Percentiles rank a stretch among this genome's conserved stretches.
Evolutionary conservation across 768 basidiomycete species (phyloP).

Genomic region (Amanita inopinata): DNA sequence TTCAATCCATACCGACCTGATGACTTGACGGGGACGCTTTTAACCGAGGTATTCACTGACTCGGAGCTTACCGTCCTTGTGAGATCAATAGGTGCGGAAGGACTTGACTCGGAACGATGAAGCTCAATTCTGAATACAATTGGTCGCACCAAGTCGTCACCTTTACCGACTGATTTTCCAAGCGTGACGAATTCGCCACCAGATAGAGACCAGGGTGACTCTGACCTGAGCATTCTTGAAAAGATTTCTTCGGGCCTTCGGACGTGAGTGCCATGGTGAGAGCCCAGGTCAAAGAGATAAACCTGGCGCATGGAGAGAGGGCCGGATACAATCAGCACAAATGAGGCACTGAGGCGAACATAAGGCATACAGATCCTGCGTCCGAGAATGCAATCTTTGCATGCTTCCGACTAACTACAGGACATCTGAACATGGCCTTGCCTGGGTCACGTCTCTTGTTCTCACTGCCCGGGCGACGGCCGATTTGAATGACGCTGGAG

Average conservation of each 20-base stretch:
- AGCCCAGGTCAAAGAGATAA: slow-evolving; percentile 59
- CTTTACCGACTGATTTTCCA: slow-evolving; percentile 64
- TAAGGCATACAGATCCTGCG: slow-evolving; percentile 49
- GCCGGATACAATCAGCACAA: slow-evolving; percentile 3
- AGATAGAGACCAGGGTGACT: slow-evolving; percentile 43
- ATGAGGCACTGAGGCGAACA: slow-evolving; percentile 8
- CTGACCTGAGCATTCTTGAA: slow-evolving; percentile 40
- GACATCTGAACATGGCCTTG: slow-evolving; percentile 60
- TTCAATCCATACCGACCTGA: slow-evolving; percentile 61
- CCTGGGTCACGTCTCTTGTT: slow-evolving; percentile 29
- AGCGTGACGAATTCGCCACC: slow-evolving; percentile 71
- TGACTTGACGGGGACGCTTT: slow-evolving; percentile 18
- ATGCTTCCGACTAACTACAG: slow-evolving; percentile 72
- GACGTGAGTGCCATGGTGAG: slow-evolving; percentile 72
- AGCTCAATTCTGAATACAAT: slow-evolving; percentile 54
- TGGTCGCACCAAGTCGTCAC: slow-evolving; percentile 50
- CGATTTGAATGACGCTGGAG: slow-evolving; percentile 49
- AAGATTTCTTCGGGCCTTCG: slow-evolving; percentile 39
- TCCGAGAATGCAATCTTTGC: slow-evolving; percentile 70
- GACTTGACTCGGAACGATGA: neutral
- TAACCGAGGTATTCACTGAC: slow-evolving; percentile 7
- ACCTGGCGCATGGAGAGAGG: slow-evolving; percentile 40
- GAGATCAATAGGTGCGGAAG: slow-evolving; percentile 3
- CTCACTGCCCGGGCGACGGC: slow-evolving; percentile 52
- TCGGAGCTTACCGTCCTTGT: slow-evolving; percentile 15